Evolutionary conservation across 306 rosid genomes (phyloP), one percentile per base, ranked within the genome.

Genomic region (Geum urbanum): DNA sequence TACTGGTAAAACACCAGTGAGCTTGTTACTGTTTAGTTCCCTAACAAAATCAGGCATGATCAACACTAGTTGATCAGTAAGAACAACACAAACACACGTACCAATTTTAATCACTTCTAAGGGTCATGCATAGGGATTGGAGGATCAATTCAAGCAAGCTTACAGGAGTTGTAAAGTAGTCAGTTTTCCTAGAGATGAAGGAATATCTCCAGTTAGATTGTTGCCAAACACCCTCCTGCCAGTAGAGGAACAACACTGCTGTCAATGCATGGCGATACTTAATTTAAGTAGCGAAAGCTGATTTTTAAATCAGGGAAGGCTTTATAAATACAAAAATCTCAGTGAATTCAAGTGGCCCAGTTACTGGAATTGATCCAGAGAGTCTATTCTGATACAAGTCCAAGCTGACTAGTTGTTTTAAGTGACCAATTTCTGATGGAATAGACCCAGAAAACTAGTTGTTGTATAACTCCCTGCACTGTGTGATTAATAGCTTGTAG

Each of bases 371-470:
- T 8, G 43, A 0, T 16, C 82, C 80, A 0, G 55, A 15, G 19
- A 78, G 70, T 19, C 52, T 8, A 49, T 82, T 82, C 6, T 13
- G 15, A 32, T 48, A 12, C 9, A 78, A 52, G 22, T 57, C 74
- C 72, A 78, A 55, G 64, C 69, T 54, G 7, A 72, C 39, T 12
- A 78, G 71, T 22, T 48, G 58, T 8, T 7, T 56, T 4, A 78
- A 32, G 10, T 41, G 27, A n/a, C 80, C 76, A 3, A 78, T n/a
- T 56, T 55, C 74, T 27, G 2, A 40, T n/a, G 80, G 83, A 56
- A 82, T 74, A 8, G 18, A 3, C 67, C 85, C 82, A 70, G 13
- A 71, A 45, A 77, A 7, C 12, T 43, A 40, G 57, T 81, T 77
- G 16, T 9, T 53, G 57, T 4, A 66, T 32, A 74, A 57, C 18